These are phyloP conservation scores for Dictyostelium firmibasis DNA, from an alignment of 78 protist species.

Conservation along the genomic window DNA sequence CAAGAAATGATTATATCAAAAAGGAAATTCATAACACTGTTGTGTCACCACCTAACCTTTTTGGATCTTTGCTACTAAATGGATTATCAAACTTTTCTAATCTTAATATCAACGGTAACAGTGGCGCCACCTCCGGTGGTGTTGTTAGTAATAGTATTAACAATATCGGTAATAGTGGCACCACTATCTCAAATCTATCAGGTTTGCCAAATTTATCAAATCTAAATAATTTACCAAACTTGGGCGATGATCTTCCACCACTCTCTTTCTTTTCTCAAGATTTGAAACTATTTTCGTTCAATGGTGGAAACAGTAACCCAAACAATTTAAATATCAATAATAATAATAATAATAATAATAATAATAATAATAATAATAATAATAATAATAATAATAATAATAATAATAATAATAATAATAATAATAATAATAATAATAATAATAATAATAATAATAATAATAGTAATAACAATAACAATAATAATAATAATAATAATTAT, in stretches of 20 bases:
- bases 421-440: too few relatives aligned
- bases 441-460: too few relatives aligned
- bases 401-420: too few relatives aligned
- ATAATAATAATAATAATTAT: too few relatives aligned
- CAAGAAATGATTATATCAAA: slow-evolving; percentile 14
- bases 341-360: neutral
- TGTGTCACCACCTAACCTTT: neutral
- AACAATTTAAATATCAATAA: neutral
- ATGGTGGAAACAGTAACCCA: neutral
- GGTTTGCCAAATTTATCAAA: neutral
- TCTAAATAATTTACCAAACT: too few relatives aligned
- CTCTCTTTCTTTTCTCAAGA: neutral
- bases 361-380: neutral
- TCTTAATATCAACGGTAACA: neutral
- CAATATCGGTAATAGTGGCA: neutral
- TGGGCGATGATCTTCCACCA: neutral
- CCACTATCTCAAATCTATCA: neutral
- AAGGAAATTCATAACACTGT: neutral
- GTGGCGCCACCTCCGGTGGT: neutral
- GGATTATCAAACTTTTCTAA: neutral
- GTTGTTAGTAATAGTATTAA: neutral
- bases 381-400: neutral
- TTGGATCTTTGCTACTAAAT: neutral
- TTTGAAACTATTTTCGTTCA: neutral
- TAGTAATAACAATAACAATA: too few relatives aligned